A percentile compares a stretch with the other conserved stretches of the same genome.
Conservation (phyloP, 495 filamentous ascomycete genomes). For the Haplographium delicatum region DNA sequence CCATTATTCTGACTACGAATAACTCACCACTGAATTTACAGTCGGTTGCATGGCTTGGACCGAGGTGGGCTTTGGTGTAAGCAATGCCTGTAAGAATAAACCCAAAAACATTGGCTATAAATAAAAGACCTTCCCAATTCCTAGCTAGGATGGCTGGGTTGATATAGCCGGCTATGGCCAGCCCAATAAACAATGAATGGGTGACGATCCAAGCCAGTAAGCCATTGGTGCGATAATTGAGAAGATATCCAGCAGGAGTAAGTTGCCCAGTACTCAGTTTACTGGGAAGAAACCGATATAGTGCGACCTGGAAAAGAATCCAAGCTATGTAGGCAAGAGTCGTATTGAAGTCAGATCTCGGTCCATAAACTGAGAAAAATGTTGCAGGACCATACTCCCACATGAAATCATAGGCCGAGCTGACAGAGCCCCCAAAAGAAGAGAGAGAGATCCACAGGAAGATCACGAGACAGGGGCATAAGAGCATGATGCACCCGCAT, state of each 20-base stretch:
- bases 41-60: slow-evolving; percentile 36
- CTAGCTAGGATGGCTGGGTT: slow-evolving; percentile 39
- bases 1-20: neutral
- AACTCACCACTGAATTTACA: slow-evolving; percentile 39
- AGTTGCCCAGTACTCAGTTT: slow-evolving; percentile 18
- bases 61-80: slow-evolving; percentile 35
- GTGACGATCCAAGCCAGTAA: slow-evolving; percentile 38
- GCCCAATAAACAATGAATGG: slow-evolving; percentile 27
- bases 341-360: neutral
- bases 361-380: slow-evolving; percentile 14
- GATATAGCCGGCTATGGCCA: slow-evolving; percentile 25
- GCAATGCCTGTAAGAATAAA: slow-evolving; percentile 32
- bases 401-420: slow-evolving; percentile 1
- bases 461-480: slow-evolving; percentile 16
- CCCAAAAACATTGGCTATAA: slow-evolving; percentile 36
- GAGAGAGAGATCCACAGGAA: slow-evolving; percentile 19
- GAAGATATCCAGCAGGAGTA: slow-evolving; percentile 21
- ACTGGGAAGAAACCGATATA: slow-evolving; percentile 19
- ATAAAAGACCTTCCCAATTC: slow-evolving; percentile 37
- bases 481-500: slow-evolving; percentile 15
- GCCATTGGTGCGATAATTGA: slow-evolving; percentile 31
- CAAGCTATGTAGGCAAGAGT: slow-evolving; percentile 11
- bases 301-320: slow-evolving; percentile 14
- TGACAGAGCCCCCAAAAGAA: slow-evolving; percentile 12
- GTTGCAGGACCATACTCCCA: neutral